Percentiles rank a stretch among this genome's conserved stretches.
Evolutionary conservation across 305 asterid species (phyloP).

Genomic region (Stenogyne calaminthoides): DNA sequence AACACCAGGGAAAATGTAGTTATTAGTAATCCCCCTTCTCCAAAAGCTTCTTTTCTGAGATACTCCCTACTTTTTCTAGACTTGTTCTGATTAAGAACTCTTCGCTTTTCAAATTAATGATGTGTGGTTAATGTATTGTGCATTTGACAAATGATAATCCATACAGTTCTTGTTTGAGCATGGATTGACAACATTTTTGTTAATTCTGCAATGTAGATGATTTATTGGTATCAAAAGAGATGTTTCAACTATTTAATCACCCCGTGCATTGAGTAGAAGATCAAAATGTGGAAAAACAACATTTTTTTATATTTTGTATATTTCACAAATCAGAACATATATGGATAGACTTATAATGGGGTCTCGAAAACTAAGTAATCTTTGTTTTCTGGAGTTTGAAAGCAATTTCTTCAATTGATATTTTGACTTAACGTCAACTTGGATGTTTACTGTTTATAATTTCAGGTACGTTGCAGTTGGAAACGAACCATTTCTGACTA

Average conservation of each 20-base stretch:
- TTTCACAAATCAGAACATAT: neutral
- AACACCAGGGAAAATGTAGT: too few species aligned
- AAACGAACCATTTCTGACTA: constrained; percentile 82
- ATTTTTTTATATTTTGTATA: neutral
- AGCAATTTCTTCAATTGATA: neutral
- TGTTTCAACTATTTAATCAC: neutral
- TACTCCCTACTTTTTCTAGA: neutral
- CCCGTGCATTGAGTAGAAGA: neutral
- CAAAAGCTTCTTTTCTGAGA: neutral
- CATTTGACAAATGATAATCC: neutral
- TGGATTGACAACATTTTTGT: constrained; percentile 4
- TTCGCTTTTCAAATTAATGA: constrained; percentile 9
- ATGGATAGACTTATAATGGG: neutral
- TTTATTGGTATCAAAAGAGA: neutral
- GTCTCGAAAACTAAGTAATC: neutral
- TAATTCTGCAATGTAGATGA: neutral
- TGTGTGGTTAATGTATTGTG: neutral
- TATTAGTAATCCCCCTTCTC: too few species aligned
- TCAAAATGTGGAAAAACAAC: neutral
- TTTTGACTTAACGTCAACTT: constrained; percentile 6
- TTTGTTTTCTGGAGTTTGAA: neutral
- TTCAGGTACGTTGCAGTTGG: constrained; percentile 89
- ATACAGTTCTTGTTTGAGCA: neutral
- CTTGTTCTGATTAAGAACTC: neutral
- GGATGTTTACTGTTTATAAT: constrained; percentile 13